Evolutionary conservation across 1,284 basidiomycete species (phyloP).

Genomic region (Malassezia psittaci): DNA sequence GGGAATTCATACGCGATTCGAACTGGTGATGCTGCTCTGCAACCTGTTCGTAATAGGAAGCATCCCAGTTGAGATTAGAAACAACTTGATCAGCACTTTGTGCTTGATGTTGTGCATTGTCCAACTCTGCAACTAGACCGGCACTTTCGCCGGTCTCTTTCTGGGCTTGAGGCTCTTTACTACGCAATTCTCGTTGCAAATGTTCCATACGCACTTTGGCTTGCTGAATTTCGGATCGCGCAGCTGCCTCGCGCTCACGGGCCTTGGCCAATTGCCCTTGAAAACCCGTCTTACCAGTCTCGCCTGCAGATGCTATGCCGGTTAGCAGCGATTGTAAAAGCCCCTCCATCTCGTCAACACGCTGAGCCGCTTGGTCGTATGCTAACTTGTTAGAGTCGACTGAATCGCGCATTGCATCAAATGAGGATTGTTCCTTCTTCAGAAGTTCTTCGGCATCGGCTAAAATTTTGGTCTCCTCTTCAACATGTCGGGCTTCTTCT

Average conservation of each 20-base stretch:
- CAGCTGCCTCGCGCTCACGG: constrained; percentile 63
- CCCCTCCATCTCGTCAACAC: constrained; percentile 70
- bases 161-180: constrained; percentile 68
- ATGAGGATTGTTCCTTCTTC: constrained; percentile 33
- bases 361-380: constrained; percentile 59
- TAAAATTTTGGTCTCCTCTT: constrained; percentile 54
- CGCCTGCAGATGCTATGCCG: constrained; percentile 61
- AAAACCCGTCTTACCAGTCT: constrained; percentile 67
- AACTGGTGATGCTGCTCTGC: constrained; percentile 57
- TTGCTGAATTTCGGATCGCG: constrained; percentile 75
- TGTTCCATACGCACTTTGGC: constrained; percentile 66
- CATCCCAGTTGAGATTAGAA: constrained; percentile 64
- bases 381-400: constrained; percentile 53
- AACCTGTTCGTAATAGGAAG: constrained; percentile 62
- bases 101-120: constrained; percentile 49
- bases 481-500: constrained; percentile 66
- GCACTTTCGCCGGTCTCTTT: constrained; percentile 74
- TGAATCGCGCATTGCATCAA: constrained; percentile 21
- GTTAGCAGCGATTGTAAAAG: constrained; percentile 91
- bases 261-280: constrained; percentile 93
- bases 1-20: constrained; percentile 55
- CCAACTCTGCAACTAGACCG: constrained; percentile 57
- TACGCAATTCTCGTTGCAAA: constrained; percentile 68
- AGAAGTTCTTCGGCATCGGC: constrained; percentile 50
- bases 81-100: constrained; percentile 50